Evolutionary conservation across 345 rosid species (phyloP), one percentile per base, ranked within the genome.

Genomic region (Gossypium stocksii): DNA sequence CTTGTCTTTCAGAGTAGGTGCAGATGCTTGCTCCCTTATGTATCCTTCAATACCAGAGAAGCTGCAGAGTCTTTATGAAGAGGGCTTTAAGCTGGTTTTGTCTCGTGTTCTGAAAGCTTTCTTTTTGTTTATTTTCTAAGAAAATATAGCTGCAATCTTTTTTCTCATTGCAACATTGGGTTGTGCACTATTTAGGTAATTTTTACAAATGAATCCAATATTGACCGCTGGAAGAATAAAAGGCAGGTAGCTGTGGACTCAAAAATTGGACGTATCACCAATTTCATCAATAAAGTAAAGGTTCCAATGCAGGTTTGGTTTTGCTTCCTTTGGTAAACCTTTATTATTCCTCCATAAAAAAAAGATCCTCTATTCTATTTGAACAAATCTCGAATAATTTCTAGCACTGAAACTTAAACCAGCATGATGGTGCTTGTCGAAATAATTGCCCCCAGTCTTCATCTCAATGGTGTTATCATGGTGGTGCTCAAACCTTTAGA

Each of bases 151-250:
- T 51, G 16, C 20, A 17, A 23, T 43, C 20, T 66, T 19, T 44
- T 43, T 27, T 25, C 43, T 71, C 49, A 45, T 27, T 62, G 46
- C 12, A 46, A 62, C 43, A 12, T 41, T 54, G 72, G 22, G 69
- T 66, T 75, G 11, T 70, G 17, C 3, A 34, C 64, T 78, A 45
- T 51, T 58, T 74, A 94, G 97, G 97, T 94, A 75, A 91, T 94
- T 84, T 94, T 94, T 86, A 87, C 97, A 17, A 94, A 94, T 81
- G 99, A 94, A 79, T 90, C 98, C 72, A 94, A 93, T 86, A 94
- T 94, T 76, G 98, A 94, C 48, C 94, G 98, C 77, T 91, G 99
- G 99, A 93, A 89, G 81, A 92, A 94, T 54, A 93, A 91, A 82
- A 89, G 99, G 74, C 98, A 94, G 80, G 86, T 78, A 69, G 99